Base-by-base conservation (phyloP, 192 early-diverging fungal species). In the Backusella parvicylindrica region DNA sequence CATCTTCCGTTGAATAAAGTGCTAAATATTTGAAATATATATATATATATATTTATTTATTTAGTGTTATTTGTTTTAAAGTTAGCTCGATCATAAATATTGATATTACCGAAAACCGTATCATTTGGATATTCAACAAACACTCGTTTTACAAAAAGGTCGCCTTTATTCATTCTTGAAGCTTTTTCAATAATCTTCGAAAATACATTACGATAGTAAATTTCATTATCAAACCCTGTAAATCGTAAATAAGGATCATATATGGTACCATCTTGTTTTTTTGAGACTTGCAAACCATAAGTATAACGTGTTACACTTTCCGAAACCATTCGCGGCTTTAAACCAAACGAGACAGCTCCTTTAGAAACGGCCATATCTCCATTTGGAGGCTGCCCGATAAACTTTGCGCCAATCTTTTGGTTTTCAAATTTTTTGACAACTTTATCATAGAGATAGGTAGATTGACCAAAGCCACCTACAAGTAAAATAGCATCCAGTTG, bases 391-490 rank as follows among this genome's bases (percentile, higher is more conserved):
- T 87, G 86, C n/a, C 86, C 87, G 13, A 89, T 77, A 8, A 86
- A 35, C 9, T 77, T 77, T 0, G 87, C 82, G 8, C 82, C 75
- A 28, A 69, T 23, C 30, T 28, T 40, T 56, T 56, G 50, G 36
- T 73, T 53, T 4, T 76, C 71, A 76, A 86, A 86, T 47, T 85
- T 82, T 38, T 85, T 67, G 36, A 81, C 81, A 18, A 86, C 81
- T 21, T 85, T 82, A 43, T 83, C 79, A 41, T 83, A 84, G 11
- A 88, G 68, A 64, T 88, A 88, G 4, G 83, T 82, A 11, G 87
- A 88, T 0, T 82, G 81, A 16, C 87, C 84, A 76, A 88, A 88
- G 1, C 87, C 87, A 74, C 87, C 87, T 18, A 85, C 85, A 60
- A 88, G 40, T 68, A 88, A 85, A 33, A 88, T 83, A 16, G 87